phyloP scores from a whole-genome alignment of 768 basidiomycete genomes.

The Rubroboletus pulcherrimus region DNA sequence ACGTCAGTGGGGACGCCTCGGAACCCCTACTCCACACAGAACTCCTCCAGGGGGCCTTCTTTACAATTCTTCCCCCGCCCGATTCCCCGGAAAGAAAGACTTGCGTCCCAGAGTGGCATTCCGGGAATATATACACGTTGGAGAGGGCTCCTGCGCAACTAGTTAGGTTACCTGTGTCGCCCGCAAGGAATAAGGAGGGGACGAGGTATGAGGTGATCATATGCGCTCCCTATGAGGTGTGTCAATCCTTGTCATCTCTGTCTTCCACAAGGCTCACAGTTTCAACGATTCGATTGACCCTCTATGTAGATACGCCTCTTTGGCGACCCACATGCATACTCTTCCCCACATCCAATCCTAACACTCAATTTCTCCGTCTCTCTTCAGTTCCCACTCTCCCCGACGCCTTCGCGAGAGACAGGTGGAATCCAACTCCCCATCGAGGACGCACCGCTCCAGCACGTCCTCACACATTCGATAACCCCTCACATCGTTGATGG shows the following conservation, averaged over 20 bases:
- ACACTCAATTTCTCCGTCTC: slow-evolving; percentile 49
- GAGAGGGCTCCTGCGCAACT: slow-evolving; percentile 47
- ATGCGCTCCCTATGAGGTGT: slow-evolving; percentile 81
- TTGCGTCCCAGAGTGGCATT: slow-evolving; percentile 56
- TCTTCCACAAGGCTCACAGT: neutral
- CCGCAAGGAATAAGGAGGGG: slow-evolving; percentile 33
- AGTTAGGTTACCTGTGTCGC: slow-evolving; percentile 47
- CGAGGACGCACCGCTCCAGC: slow-evolving; percentile 29
- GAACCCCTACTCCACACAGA: slow-evolving; percentile 53
- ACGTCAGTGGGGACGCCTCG: neutral
- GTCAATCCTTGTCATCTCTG: neutral
- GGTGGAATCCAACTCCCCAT: neutral
- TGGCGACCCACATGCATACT: slow-evolving; percentile 57
- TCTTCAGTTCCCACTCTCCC: slow-evolving; percentile 29
- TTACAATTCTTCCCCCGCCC: slow-evolving; percentile 55
- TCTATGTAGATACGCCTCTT: slow-evolving; percentile 69
- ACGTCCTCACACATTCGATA: slow-evolving; percentile 51
- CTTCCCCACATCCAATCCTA: slow-evolving; percentile 49
- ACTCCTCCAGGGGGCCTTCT: slow-evolving; percentile 71
- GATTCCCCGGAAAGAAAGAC: slow-evolving; percentile 26
- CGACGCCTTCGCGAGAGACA: neutral
- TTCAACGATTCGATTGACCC: neutral
- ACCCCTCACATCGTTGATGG: slow-evolving; percentile 71
- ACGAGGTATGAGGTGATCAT: slow-evolving; percentile 67
- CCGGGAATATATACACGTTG: slow-evolving; percentile 83